These are phyloP conservation scores for Gypsophila paniculata DNA, from an alignment of 179 eudicot species.

Conservation along the genomic window DNA sequence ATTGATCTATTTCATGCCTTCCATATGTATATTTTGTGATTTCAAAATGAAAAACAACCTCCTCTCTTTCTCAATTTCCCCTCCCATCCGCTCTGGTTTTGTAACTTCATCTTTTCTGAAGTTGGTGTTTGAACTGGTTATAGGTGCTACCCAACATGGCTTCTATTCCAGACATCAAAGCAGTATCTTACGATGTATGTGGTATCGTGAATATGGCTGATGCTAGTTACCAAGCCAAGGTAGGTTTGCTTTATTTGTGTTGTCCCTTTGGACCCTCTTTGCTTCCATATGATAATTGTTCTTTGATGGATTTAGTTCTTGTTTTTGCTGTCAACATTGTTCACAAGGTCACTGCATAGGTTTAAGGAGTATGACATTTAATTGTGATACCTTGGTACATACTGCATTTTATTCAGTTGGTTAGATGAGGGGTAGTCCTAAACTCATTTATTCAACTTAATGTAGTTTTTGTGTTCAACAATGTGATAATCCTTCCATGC, in stretches of 20 bases:
- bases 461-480: neutral
- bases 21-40: neutral
- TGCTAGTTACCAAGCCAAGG: constrained; percentile 75
- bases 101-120: constrained; percentile 14
- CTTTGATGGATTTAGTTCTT: neutral
- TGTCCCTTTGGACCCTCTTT: neutral
- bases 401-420: neutral
- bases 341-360: neutral
- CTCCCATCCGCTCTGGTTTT: constrained; percentile 5
- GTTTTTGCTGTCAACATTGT: neutral
- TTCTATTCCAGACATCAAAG: constrained; percentile 75
- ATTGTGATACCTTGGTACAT: neutral
- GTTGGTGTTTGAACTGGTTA: constrained; percentile 6
- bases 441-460: neutral
- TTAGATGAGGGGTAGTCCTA: neutral
- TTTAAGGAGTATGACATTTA: neutral
- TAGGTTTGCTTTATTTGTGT: constrained; percentile 21
- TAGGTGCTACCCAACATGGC: constrained; percentile 99
- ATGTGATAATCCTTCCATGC: neutral
- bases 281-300: constrained; percentile 1
- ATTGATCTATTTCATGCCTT: constrained; percentile 4
- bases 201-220: constrained; percentile 67
- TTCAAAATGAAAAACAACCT: neutral
- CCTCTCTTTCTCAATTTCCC: neutral
- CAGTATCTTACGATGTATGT: constrained; percentile 84